Evolutionary conservation across 1,284 basidiomycete species (phyloP).

Genomic region (Fomes fomentarius): DNA sequence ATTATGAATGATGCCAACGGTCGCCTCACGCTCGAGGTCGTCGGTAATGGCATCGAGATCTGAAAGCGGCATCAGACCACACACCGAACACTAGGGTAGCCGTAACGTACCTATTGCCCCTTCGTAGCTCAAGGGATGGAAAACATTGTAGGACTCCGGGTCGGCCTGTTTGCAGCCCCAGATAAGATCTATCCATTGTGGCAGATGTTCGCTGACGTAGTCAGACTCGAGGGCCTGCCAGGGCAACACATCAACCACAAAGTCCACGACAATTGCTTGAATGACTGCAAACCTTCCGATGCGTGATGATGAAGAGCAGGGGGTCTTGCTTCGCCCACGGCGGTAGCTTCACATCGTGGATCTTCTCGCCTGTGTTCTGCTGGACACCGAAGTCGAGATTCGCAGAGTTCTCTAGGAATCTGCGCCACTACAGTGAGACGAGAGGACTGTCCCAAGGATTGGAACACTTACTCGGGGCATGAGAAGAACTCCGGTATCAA

Average conservation of each 20-base stretch:
- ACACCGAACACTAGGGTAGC: too few relatives aligned
- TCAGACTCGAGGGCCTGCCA: slow-evolving; percentile 86
- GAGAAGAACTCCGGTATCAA: slow-evolving; percentile 94
- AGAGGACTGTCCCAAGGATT: neutral
- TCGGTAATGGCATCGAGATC: slow-evolving; percentile 87
- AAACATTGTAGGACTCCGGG: slow-evolving; percentile 80
- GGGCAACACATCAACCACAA: neutral
- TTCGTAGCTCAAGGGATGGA: slow-evolving; percentile 95
- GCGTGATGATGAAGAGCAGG: slow-evolving; percentile 80
- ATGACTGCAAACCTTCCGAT: slow-evolving; percentile 63
- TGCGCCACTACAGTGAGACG: slow-evolving; percentile 28
- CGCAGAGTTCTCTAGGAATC: slow-evolving; percentile 74
- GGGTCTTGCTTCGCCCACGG: slow-evolving; percentile 91
- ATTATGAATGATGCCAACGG: slow-evolving; percentile 95
- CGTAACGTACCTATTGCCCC: slow-evolving; percentile 74
- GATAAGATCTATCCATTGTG: slow-evolving; percentile 93
- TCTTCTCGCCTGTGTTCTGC: slow-evolving; percentile 80
- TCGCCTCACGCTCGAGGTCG: slow-evolving; percentile 87
- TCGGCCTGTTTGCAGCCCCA: slow-evolving; percentile 91
- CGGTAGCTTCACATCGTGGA: slow-evolving; percentile 89
- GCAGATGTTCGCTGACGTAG: slow-evolving; percentile 85
- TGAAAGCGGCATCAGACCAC: slow-evolving; percentile 33
- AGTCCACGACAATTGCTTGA: neutral
- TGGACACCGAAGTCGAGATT: slow-evolving; percentile 86
- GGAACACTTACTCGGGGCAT: slow-evolving; percentile 65